These are phyloP conservation scores for Cnidoscolus chayamansa DNA, from an alignment of 441 rosid species.

Conservation along the genomic window DNA sequence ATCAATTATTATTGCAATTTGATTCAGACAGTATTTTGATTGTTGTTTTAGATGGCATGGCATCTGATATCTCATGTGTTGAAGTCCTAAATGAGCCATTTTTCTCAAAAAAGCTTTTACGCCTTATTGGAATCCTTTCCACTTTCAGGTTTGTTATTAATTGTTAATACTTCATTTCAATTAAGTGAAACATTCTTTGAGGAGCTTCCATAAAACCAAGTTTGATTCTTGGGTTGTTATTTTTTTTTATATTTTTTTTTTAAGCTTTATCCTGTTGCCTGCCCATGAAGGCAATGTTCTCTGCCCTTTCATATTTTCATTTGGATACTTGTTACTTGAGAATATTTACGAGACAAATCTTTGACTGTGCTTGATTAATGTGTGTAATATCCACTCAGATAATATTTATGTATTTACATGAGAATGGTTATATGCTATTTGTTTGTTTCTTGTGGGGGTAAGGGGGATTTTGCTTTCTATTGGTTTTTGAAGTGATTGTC, in stretches of 20 bases:
- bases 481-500: no score
- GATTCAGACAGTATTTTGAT: constrained; percentile 10
- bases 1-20: constrained; percentile 6
- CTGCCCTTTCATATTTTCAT: background rate
- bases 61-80: constrained; percentile 44
- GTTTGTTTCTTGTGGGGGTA: no score
- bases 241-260: no score
- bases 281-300: background rate
- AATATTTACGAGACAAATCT: no score
- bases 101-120: constrained; percentile 75
- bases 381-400: no score
- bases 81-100: constrained; percentile 72
- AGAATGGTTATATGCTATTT: no score
- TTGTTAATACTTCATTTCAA: constrained; percentile 7
- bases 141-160: constrained; percentile 69
- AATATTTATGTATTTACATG: no score
- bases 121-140: constrained; percentile 74
- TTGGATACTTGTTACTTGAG: background rate
- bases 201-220: background rate
- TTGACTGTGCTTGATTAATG: no score
- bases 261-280: background rate
- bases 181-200: constrained; percentile 1
- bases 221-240: background rate
- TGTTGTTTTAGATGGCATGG: constrained; percentile 46
- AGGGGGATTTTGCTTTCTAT: no score